Evolutionary conservation across 208 protist species (phyloP).

Genomic region (Trypanosoma cruzi): DNA sequence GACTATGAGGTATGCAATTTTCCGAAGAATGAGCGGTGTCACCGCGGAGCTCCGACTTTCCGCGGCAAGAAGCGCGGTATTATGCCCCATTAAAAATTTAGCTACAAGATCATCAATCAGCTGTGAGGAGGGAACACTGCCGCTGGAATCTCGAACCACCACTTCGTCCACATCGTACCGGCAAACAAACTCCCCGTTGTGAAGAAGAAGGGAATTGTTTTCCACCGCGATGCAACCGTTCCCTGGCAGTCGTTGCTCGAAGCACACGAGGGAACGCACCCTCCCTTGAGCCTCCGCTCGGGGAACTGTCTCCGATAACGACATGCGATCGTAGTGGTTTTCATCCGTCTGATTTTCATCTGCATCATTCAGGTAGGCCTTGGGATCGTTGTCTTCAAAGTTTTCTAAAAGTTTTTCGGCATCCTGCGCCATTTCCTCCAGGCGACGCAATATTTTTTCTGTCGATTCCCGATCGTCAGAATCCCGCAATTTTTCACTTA

Average conservation of each 20-base stretch:
- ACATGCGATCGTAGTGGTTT: background rate
- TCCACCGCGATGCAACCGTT: constrained; percentile 60
- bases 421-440: constrained; percentile 75
- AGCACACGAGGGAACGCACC: constrained; percentile 63
- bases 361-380: constrained; percentile 67
- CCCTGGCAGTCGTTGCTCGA: constrained; percentile 61
- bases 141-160: constrained; percentile 45
- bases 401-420: constrained; percentile 61
- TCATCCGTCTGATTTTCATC: constrained; percentile 23
- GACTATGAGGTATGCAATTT: constrained; percentile 60
- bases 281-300: constrained; percentile 19
- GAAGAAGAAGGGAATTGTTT: constrained; percentile 57
- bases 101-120: constrained; percentile 58
- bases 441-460: constrained; percentile 53
- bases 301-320: background rate
- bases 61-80: constrained; percentile 61
- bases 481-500: constrained; percentile 50
- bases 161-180: constrained; percentile 78
- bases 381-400: constrained; percentile 76
- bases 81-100: constrained; percentile 59
- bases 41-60: constrained; percentile 78
- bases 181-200: constrained; percentile 44
- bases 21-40: constrained; percentile 68
- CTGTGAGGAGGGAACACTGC: constrained; percentile 44
- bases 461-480: constrained; percentile 37